Base-by-base conservation (phyloP, 2,329 filamentous ascomycete species). In the Laburnicola sp. region DNA sequence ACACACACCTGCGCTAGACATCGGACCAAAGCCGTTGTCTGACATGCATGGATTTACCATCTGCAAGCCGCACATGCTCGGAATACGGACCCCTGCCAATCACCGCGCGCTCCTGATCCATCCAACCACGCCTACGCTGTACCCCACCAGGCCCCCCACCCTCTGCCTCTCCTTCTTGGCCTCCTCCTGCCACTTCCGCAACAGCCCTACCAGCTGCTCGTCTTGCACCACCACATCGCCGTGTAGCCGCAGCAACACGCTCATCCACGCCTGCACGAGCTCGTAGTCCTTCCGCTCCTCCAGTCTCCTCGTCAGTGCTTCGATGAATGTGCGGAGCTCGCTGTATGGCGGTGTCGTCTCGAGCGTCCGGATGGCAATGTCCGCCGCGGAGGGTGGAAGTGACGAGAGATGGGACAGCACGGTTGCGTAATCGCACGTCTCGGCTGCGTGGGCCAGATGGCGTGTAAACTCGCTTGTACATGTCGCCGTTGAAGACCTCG, bases 181-280 rank as follows among this genome's bases (percentile, higher is more conserved):
- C 63, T 87, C 84, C 26, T 73, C 74, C 70, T 86, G 86, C 89
- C 91, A 97, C 60, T 82, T 80, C 45, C 74, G 72, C 53, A 97
- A 74, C 40, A 82, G 83, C 1, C 73, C 76, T 39, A 85, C 78
- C 10, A 93, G 71, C 27, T 74, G 70, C 65, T 82, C 66, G 32
- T 75, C 74, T 30, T 75, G 70, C 5, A 75, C 70, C 10, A 88
- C 75, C 11, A 80, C 75, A 54, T 87, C 85, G 5, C 80, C 81
- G 72, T 97, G 93, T 35, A 96, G 76, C 41, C 86, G 83, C 52
- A 99, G 71, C 66, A 97, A 96, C 1, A 97, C 93, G 2, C 88
- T 86, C 91, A 99, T 97, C 93, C 94, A 99, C 0, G 91, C 91
- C 73, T 97, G 92, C 11, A 91, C 88, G 34, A 99, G 80, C 74